Percentiles rank a stretch among this genome's conserved stretches.
These are phyloP conservation scores for Aspergillus ochraceus DNA, from an alignment of 2,329 filamentous ascomycete species.

Conservation along the genomic window DNA sequence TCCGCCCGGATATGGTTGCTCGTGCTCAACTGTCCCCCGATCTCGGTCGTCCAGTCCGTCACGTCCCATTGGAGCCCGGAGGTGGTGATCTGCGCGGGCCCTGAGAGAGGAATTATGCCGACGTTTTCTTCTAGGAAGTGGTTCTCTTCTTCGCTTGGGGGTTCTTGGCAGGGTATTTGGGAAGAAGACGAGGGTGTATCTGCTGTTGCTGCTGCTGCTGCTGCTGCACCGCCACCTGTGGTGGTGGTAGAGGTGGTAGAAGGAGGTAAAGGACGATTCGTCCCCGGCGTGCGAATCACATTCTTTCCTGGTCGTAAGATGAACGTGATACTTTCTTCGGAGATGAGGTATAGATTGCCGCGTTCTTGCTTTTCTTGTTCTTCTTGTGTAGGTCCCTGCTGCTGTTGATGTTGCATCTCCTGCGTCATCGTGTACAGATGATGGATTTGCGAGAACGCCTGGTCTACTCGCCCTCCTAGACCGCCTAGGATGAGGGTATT, in stretches of 20 bases:
- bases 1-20: conserved; percentile 73
- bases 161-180: too few relatives aligned
- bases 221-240: neutral
- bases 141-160: conserved; percentile 28
- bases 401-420: conserved; percentile 35
- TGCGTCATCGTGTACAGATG: conserved; percentile 65
- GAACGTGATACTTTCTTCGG: conserved; percentile 78
- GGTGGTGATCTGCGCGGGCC: conserved; percentile 75
- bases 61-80: conserved; percentile 91
- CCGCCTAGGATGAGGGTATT: conserved; percentile 83
- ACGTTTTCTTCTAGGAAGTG: conserved; percentile 70
- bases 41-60: conserved; percentile 71
- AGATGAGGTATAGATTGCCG: conserved; percentile 74
- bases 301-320: conserved; percentile 71
- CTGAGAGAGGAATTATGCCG: conserved; percentile 81
- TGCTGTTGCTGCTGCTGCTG: too few relatives aligned
- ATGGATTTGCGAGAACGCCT: conserved; percentile 85
- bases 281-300: conserved; percentile 62
- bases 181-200: too few relatives aligned
- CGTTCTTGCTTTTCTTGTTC: neutral
- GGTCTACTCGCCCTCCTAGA: conserved; percentile 86
- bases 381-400: neutral
- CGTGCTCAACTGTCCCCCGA: conserved; percentile 73
- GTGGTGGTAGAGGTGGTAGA: too few relatives aligned
- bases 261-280: conserved; percentile 14